Evolutionary conservation across 1,139 yeast species (phyloP).

Genomic region (Pichia sp.): DNA sequence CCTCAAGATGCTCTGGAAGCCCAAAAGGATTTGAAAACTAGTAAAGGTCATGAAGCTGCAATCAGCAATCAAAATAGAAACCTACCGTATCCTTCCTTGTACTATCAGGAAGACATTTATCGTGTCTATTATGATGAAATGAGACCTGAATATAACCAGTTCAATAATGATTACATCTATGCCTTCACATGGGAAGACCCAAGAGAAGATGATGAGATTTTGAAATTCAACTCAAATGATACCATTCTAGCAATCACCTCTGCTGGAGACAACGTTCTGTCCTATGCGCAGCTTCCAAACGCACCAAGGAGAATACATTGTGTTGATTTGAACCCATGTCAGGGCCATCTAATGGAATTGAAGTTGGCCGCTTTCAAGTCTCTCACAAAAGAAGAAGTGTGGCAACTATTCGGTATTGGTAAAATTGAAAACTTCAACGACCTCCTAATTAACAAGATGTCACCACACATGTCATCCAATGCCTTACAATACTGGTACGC

Average conservation of each 20-base stretch:
- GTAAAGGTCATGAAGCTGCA: conserved; percentile 79
- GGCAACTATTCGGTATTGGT: conserved; percentile 78
- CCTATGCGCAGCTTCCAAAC: conserved; percentile 65
- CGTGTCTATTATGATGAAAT: conserved; percentile 75
- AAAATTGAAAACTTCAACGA: conserved; percentile 48
- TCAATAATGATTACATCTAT: conserved; percentile 72
- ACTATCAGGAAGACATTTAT: conserved; percentile 73
- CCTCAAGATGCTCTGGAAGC: conserved; percentile 38
- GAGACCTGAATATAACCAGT: conserved; percentile 63
- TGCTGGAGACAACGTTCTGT: conserved; percentile 76
- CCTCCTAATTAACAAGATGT: conserved; percentile 50
- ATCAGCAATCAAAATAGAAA: conserved; percentile 55
- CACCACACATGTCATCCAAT: conserved; percentile 71
- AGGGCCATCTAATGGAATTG: conserved; percentile 73
- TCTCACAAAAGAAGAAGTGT: conserved; percentile 54
- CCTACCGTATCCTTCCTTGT: conserved; percentile 72
- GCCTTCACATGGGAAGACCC: conserved; percentile 94
- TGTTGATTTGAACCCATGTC: conserved; percentile 79
- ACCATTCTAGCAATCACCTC: conserved; percentile 79
- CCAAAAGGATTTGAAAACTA: conserved; percentile 34
- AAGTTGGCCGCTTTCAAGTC: conserved; percentile 67
- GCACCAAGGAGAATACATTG: conserved; percentile 79
- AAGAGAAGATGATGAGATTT: conserved; percentile 65
- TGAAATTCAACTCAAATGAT: conserved; percentile 57
- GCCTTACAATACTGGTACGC: conserved; percentile 79